Base-by-base conservation (phyloP, 2,329 filamentous ascomycete genomes). In the Tolypocladium album region DNA sequence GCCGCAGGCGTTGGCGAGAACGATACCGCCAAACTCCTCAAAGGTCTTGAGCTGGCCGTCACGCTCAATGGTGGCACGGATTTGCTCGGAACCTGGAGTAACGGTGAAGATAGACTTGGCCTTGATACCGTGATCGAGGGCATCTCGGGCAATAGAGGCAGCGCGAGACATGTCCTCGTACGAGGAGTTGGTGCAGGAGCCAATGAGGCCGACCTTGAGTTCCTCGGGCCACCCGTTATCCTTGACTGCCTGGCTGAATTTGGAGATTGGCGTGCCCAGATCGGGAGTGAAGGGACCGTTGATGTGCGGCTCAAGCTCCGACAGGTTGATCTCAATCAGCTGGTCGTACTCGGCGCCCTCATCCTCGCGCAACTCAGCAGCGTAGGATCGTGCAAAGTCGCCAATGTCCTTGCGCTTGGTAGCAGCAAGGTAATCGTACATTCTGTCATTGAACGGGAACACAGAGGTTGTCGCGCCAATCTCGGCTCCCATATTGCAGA, bases 81-180 rank as follows among this genome's bases (percentile, higher is more conserved):
- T 97, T 76, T 97, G 92, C 77, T 99, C 94, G 70, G 91, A 96
- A 47, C 94, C 94, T 1, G 94, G 94, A 0, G 94, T 97, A 70
- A 99, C 89, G 76, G 96, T 97, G 77, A 99, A 97, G 70, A 92
- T 89, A 3, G 90, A 86, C 68, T 88, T 90, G 45, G 94, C 92
- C 77, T 91, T 90, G 62, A 99, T 79, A 15, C 94, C 94, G n/a
- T 92, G 93, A 62, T 87, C 86, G 58, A 87, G 83, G 12, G 94
- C 94, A 74, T 97, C 92, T 74, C 92, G 92, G 61, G 97, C 90
- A 60, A 99, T 85, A 70, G 92, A 86, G 76, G 97, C 93, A n/a
- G 92, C 90, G 62, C 93, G 88, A 42, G 92, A 95, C 94, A 99
- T 99, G 72, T 99, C 94, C 76, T 97, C 89, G 74, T 97, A 99